Conservation (phyloP, 139 green algal species). For the Picochlorum sp. region DNA sequence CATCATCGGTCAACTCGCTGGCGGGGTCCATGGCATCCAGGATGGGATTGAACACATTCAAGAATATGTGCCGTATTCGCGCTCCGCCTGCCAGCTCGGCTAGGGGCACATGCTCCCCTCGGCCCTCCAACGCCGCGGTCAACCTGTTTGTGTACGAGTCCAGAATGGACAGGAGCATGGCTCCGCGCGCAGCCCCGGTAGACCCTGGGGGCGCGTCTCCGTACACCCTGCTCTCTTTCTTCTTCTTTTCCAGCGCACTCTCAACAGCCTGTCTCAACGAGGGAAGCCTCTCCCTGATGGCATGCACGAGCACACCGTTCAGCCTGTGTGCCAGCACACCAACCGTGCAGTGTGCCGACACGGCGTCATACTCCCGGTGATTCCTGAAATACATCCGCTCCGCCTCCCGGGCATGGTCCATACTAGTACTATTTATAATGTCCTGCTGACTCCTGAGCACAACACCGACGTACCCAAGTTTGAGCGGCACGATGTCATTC, state of each 20-base stretch:
- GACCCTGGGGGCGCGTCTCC: slow-evolving; percentile 37
- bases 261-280: slow-evolving; percentile 33
- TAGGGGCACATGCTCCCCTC: slow-evolving; percentile 57
- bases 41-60: slow-evolving; percentile 62
- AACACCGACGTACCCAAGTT: slow-evolving; percentile 83
- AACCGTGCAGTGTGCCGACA: slow-evolving; percentile 47
- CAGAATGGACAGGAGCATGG: slow-evolving; percentile 74
- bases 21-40: slow-evolving; percentile 44
- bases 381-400: slow-evolving; percentile 59
- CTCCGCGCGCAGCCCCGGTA: slow-evolving; percentile 33
- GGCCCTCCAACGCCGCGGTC: slow-evolving; percentile 74
- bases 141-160: slow-evolving; percentile 72
- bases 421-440: slow-evolving; percentile 20
- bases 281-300: slow-evolving; percentile 61
- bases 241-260: slow-evolving; percentile 24
- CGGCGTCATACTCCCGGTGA: slow-evolving; percentile 54
- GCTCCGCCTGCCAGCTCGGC: slow-evolving; percentile 78
- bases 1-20: slow-evolving; percentile 70
- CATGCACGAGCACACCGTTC: slow-evolving; percentile 83
- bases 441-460: slow-evolving; percentile 84
- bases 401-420: slow-evolving; percentile 27
- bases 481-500: slow-evolving; percentile 81
- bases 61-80: slow-evolving; percentile 74
- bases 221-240: slow-evolving; percentile 40
- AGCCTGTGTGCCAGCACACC: slow-evolving; percentile 56